phyloP scores from a whole-genome alignment of 331 rosid genomes.

The Malus hybrid region DNA sequence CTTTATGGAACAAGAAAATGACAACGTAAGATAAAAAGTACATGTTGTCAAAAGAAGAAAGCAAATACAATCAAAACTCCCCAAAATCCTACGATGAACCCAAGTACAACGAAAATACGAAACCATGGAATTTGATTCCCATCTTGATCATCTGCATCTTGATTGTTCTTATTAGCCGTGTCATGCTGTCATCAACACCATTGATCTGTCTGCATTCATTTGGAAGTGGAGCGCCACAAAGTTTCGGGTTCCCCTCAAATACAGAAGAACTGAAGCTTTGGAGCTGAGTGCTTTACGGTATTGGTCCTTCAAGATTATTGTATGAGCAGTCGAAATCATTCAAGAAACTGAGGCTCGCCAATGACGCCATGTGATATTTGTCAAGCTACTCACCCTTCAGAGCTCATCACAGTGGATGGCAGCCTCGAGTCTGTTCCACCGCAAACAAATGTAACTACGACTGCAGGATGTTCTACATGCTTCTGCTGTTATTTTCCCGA shows the following conservation, averaged over 20 bases:
- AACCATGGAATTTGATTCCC: background rate
- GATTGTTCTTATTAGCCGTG: background rate
- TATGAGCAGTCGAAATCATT: background rate
- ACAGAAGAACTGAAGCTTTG: background rate
- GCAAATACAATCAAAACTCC: background rate
- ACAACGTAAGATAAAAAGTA: background rate
- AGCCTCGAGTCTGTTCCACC: too few species aligned
- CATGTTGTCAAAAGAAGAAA: too few species aligned
- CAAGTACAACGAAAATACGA: background rate
- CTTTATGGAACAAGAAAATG: background rate
- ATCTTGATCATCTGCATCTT: background rate
- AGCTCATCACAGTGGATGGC: too few species aligned
- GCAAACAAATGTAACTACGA: too few species aligned
- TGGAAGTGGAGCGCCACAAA: too few species aligned
- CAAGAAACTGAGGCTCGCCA: background rate
- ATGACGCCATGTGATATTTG: background rate
- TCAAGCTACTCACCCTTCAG: too few species aligned
- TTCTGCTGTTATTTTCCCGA: too few species aligned
- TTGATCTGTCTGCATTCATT: background rate
- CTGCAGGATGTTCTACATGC: too few species aligned
- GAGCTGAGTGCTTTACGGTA: conserved; percentile 5
- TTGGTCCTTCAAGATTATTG: conserved; percentile 1
- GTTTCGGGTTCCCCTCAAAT: too few species aligned
- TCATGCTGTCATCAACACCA: background rate
- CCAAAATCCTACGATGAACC: background rate